These are phyloP conservation scores for Penicillium verhagenii DNA, from an alignment of 495 filamentous ascomycete genomes.

Conservation along the genomic window DNA sequence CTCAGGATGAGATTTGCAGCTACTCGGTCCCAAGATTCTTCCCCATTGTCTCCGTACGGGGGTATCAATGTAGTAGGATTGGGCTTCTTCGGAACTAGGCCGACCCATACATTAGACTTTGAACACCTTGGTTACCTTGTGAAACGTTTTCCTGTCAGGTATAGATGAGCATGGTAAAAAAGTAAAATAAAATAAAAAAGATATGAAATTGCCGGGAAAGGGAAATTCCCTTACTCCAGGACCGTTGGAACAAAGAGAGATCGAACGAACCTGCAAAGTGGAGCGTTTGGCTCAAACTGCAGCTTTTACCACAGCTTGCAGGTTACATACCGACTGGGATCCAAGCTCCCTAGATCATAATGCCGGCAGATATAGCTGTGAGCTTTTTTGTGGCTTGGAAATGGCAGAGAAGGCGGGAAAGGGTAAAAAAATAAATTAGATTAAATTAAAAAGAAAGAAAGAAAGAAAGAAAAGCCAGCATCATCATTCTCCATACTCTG, in stretches of 20 bases:
- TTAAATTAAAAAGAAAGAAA: no score
- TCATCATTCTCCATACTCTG: no score
- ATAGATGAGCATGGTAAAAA: neutral
- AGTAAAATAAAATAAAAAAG: neutral
- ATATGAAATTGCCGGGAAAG: neutral
- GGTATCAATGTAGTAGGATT: constrained; percentile 10
- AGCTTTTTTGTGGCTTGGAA: neutral
- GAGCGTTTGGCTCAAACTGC: constrained; percentile 1
- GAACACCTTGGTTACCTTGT: constrained; percentile 4
- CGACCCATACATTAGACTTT: constrained; percentile 19
- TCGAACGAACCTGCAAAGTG: neutral
- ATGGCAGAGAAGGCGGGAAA: neutral
- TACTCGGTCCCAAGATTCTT: neutral
- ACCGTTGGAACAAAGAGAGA: neutral
- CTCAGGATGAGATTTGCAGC: neutral
- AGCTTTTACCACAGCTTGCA: constrained; percentile 1
- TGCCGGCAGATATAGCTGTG: neutral
- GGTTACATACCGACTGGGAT: neutral
- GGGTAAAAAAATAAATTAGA: neutral
- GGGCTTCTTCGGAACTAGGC: neutral
- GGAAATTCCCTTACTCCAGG: neutral
- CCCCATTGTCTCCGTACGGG: neutral
- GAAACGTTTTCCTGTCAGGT: constrained; percentile 18
- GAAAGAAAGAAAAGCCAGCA: neutral
- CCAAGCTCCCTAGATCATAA: neutral